phyloP scores from a whole-genome alignment of 495 filamentous ascomycete genomes.

The Penicillium malachiteum region DNA sequence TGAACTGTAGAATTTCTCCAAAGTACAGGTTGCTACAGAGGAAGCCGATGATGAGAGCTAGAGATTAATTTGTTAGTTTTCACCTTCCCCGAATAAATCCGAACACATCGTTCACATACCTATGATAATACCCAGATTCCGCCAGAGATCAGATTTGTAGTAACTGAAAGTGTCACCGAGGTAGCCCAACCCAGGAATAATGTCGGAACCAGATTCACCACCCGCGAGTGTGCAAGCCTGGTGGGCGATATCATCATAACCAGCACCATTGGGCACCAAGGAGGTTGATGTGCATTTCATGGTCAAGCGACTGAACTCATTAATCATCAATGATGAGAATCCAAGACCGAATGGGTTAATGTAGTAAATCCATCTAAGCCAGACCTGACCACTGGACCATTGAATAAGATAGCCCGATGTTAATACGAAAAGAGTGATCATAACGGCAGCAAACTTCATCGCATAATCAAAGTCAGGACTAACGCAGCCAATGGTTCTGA shows the following conservation, averaged over 20 bases:
- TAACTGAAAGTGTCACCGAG: conserved; percentile 64
- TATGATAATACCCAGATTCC: conserved; percentile 74
- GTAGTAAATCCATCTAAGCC: conserved; percentile 81
- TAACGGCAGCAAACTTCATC: conserved; percentile 72
- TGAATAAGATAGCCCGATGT: conserved; percentile 82
- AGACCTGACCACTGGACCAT: conserved; percentile 64
- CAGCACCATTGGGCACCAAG: conserved; percentile 62
- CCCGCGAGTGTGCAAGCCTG: conserved; percentile 76
- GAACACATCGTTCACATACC: not conserved
- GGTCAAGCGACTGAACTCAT: conserved; percentile 67
- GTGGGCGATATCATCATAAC: conserved; percentile 63
- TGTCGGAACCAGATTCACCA: conserved; percentile 57
- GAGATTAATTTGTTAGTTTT: not conserved
- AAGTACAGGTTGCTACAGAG: conserved; percentile 66
- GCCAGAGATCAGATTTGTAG: conserved; percentile 60
- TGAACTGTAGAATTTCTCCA: conserved; percentile 73
- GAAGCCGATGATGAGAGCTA: conserved; percentile 64
- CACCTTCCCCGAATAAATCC: not conserved
- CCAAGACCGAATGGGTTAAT: conserved; percentile 74
- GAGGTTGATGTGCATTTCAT: conserved; percentile 63
- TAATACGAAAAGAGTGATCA: conserved; percentile 75
- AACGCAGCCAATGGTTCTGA: conserved; percentile 73
- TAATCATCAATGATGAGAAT: conserved; percentile 77
- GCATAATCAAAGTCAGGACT: conserved; percentile 85
- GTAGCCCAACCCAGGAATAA: conserved; percentile 61